phyloP scores from a whole-genome alignment of 2,329 filamentous ascomycete genomes.

The Fusarium udum region DNA sequence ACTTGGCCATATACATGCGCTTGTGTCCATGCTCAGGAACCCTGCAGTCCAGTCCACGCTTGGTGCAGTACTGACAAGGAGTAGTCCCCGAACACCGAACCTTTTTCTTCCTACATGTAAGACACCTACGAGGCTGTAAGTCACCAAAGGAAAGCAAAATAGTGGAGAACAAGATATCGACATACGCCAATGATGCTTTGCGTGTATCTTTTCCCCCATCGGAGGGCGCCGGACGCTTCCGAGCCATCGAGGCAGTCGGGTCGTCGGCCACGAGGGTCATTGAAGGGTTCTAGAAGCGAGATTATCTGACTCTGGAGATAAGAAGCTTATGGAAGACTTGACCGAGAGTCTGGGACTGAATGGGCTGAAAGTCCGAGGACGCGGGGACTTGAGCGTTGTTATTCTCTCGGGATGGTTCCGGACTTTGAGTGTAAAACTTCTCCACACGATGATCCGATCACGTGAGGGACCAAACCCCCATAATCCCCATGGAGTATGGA shows the following conservation, averaged over 20 bases:
- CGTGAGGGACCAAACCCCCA: not conserved
- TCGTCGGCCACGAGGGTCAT: slow-evolving; percentile 25
- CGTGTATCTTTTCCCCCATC: slow-evolving; percentile 37
- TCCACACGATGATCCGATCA: slow-evolving; percentile 18
- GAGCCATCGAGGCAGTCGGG: slow-evolving; percentile 35
- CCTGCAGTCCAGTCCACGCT: slow-evolving; percentile 41
- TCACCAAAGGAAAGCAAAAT: not conserved
- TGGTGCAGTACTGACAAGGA: slow-evolving; percentile 41
- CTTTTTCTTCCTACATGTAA: slow-evolving; percentile 43
- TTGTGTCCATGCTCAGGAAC: slow-evolving; percentile 43
- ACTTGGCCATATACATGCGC: slow-evolving; percentile 43
- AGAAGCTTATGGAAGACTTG: slow-evolving; percentile 19
- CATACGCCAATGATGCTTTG: slow-evolving; percentile 42
- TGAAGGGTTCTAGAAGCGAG: not conserved
- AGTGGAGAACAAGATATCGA: slow-evolving; percentile 20
- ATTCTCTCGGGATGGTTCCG: slow-evolving; percentile 32
- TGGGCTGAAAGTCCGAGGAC: slow-evolving; percentile 14
- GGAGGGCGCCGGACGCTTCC: slow-evolving; percentile 34
- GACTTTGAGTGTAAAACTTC: not conserved
- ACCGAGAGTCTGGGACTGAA: slow-evolving; percentile 11
- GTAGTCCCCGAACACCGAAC: slow-evolving; percentile 42
- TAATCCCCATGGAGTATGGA: not conserved
- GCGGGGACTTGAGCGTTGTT: slow-evolving; percentile 28
- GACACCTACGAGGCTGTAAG: slow-evolving; percentile 27
- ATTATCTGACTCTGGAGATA: not conserved